Conservation (phyloP, 345 rosid species). For the Salix arbutifolia region DNA sequence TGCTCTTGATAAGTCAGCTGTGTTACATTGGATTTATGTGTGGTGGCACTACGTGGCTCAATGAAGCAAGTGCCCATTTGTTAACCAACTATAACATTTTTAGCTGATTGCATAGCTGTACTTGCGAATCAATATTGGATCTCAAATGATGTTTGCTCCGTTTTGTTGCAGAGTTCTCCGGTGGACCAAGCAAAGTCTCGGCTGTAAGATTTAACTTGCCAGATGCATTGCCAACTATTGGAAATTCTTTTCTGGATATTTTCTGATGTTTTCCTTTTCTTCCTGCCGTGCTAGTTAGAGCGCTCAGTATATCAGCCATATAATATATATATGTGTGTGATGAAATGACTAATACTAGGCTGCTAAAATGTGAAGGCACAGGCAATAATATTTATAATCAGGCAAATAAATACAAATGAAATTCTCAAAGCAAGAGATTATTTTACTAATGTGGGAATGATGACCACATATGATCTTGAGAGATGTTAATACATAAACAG, state of each 20-base stretch:
- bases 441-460: not conserved
- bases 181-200: slow-evolving; percentile 27
- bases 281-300: not conserved
- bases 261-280: not conserved
- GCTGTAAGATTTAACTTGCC: slow-evolving; percentile 13
- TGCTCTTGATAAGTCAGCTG: not conserved
- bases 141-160: not conserved
- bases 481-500: not conserved
- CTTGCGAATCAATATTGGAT: not conserved
- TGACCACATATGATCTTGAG: not conserved
- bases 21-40: not conserved
- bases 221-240: not conserved
- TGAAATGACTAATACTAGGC: not conserved
- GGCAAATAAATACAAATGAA: not conserved
- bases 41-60: not conserved
- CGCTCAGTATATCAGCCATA: not conserved
- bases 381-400: not conserved
- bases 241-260: not conserved
- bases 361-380: not conserved
- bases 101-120: not conserved
- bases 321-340: not conserved
- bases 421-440: not conserved
- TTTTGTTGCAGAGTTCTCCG: slow-evolving; percentile 60
- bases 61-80: not conserved
- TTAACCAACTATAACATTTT: not conserved